Evolutionary conservation across 805 yeast genomes (phyloP).

Genomic region (Yamadazyma akitaensis): DNA sequence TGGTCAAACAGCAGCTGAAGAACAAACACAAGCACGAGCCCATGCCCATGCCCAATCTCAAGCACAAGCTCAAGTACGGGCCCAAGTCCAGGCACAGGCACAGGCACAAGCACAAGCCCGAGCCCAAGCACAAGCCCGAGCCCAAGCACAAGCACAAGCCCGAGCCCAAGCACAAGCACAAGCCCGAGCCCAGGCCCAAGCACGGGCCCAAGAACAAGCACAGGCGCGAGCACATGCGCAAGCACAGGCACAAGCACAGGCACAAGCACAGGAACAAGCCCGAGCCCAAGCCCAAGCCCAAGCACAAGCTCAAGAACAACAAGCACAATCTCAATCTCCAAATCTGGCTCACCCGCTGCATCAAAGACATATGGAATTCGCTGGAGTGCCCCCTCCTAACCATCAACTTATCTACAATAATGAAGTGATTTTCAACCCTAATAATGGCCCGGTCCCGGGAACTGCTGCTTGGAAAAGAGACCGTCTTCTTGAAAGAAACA

Average conservation of each 20-base stretch:
- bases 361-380: conserved; percentile 14
- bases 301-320: neutral
- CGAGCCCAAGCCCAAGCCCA: neutral
- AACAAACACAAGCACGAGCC: neutral
- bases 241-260: no score
- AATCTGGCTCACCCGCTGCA: neutral
- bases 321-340: neutral
- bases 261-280: neutral
- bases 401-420: conserved; percentile 52
- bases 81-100: no score
- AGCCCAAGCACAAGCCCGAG: neutral
- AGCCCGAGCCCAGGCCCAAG: neutral
- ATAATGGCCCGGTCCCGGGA: conserved; percentile 59
- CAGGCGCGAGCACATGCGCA: no score
- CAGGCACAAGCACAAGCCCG: neutral
- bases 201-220: neutral
- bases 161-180: neutral
- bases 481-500: conserved; percentile 55
- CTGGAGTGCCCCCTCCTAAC: conserved; percentile 48
- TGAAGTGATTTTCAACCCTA: conserved; percentile 52
- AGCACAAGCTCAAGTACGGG: no score
- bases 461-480: conserved; percentile 67
- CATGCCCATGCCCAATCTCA: no score
- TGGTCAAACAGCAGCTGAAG: neutral
- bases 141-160: no score